Conservation (phyloP, 208 protist species). For the Leishmania arabica region DNA sequence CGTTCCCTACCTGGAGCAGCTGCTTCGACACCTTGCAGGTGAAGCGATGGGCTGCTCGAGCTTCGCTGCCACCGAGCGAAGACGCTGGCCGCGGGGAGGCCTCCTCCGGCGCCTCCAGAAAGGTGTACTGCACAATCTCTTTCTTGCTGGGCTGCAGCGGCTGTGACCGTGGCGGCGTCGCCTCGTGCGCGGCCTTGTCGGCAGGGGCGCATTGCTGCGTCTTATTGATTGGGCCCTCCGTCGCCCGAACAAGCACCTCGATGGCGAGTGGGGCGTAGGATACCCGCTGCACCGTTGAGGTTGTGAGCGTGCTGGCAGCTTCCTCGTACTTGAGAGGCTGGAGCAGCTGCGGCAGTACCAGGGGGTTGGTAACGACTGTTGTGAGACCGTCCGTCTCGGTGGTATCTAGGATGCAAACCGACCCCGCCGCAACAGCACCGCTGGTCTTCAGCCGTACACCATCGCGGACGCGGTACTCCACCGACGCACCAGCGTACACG, state of each 20-base stretch:
- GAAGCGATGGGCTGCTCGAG: neutral
- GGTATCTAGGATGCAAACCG: constrained; percentile 17
- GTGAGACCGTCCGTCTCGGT: constrained; percentile 5
- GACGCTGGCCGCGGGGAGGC: neutral
- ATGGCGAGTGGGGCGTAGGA: constrained; percentile 38
- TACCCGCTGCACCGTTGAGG: constrained; percentile 2
- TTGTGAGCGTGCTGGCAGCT: neutral
- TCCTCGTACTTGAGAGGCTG: constrained; percentile 8
- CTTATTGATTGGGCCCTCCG: constrained; percentile 6
- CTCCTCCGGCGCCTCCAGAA: constrained; percentile 20
- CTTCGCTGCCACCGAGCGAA: neutral
- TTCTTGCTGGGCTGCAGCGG: neutral
- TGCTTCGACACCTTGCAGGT: constrained; percentile 55
- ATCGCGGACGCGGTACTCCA: constrained; percentile 15
- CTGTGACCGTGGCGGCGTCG: constrained; percentile 2
- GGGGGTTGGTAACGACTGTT: constrained; percentile 10
- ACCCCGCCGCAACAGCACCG: neutral
- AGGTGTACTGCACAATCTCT: constrained; percentile 37
- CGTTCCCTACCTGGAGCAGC: constrained; percentile 63
- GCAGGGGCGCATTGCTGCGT: neutral
- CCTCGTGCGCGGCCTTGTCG: constrained; percentile 1
- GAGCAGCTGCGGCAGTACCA: constrained; percentile 18
- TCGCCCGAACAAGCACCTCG: constrained; percentile 31
- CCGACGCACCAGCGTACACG: constrained; percentile 15
- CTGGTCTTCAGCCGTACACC: constrained; percentile 17